Evolutionary conservation across 2,329 filamentous ascomycete species (phyloP).

Genomic region (Remersonia thermophila): DNA sequence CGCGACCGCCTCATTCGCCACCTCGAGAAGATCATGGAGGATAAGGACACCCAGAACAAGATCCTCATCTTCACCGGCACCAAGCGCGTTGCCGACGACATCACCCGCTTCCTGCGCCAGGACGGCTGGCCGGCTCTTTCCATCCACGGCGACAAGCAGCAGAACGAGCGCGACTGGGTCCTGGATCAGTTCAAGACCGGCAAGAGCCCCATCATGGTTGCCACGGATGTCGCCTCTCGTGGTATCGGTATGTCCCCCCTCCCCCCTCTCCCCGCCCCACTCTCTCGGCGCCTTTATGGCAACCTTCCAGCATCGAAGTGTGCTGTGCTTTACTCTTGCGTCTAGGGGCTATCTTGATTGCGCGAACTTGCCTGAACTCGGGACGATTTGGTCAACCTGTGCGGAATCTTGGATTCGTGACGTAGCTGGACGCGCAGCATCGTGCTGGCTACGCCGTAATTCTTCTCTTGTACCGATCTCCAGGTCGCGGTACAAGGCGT

Average conservation of each 20-base stretch:
- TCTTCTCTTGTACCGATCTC: constrained; percentile 59
- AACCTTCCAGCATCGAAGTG: constrained; percentile 45
- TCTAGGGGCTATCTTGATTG: constrained; percentile 78
- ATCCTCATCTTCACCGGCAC: constrained; percentile 85
- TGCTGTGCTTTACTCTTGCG: constrained; percentile 83
- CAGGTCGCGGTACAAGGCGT: constrained; percentile 56
- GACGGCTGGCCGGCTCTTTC: constrained; percentile 96
- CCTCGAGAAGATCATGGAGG: constrained; percentile 94
- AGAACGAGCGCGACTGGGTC: constrained; percentile 99
- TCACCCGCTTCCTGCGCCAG: constrained; percentile 91
- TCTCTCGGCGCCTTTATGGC: constrained; percentile 19
- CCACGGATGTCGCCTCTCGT: constrained; percentile 98
- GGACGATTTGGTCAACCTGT: constrained; percentile 55
- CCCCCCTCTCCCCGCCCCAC: constrained; percentile 24
- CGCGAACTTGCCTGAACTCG: constrained; percentile 84
- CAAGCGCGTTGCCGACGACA: constrained; percentile 95
- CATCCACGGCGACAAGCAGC: constrained; percentile 98
- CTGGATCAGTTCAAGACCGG: constrained; percentile 98
- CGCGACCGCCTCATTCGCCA: constrained; percentile 96
- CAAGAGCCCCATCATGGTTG: constrained; percentile 99
- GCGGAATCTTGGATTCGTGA: constrained; percentile 79
- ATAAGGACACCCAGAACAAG: constrained; percentile 89
- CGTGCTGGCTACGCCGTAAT: constrained; percentile 49
- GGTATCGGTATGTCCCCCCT: constrained; percentile 89
- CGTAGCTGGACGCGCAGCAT: constrained; percentile 48